Percentiles rank a stretch among this genome's conserved stretches.
Conservation (phyloP, 176 grass and related monocot species). For the Zea mays region DNA sequence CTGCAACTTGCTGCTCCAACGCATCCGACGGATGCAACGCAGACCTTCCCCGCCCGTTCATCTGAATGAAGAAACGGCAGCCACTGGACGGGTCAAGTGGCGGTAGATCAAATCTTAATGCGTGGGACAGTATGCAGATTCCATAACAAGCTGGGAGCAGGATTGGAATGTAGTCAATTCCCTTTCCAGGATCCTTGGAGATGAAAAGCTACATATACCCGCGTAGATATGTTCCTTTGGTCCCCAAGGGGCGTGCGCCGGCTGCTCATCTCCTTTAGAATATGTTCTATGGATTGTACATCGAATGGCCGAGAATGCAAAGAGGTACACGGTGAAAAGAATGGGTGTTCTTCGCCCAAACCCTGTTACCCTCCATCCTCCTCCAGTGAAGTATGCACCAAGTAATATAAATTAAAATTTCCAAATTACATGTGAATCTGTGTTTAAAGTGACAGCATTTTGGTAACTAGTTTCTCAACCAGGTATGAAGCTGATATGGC, state of each 20-base stretch:
- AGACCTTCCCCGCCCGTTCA: slow-evolving; percentile 23
- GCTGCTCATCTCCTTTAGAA: slow-evolving; percentile 43
- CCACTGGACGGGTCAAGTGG: slow-evolving; percentile 27
- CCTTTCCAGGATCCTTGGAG: slow-evolving; percentile 57
- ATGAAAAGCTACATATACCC: slow-evolving; percentile 41
- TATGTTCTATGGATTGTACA: slow-evolving; percentile 41
- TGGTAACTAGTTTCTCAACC: not conserved
- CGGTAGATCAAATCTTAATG: slow-evolving; percentile 30
- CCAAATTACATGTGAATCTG: not conserved
- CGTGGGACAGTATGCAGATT: slow-evolving; percentile 19
- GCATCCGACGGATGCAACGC: slow-evolving; percentile 27
- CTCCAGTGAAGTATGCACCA: slow-evolving; percentile 27
- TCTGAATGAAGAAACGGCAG: slow-evolving; percentile 24
- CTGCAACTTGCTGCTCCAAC: slow-evolving; percentile 37
- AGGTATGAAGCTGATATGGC: not conserved
- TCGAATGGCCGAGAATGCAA: slow-evolving; percentile 27
- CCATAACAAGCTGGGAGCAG: slow-evolving; percentile 34
- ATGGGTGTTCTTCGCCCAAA: slow-evolving; percentile 48
- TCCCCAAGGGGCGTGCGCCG: slow-evolving; percentile 15
- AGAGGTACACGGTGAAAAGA: slow-evolving; percentile 23
- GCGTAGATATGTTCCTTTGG: slow-evolving; percentile 50
- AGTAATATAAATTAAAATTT: slow-evolving; percentile 7
- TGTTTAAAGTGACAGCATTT: slow-evolving; percentile 11
- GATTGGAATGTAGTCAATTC: slow-evolving; percentile 37
- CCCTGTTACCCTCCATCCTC: slow-evolving; percentile 19